Conservation (phyloP, 2,329 filamentous ascomycete genomes). For the Ceratocystis papillata region DNA sequence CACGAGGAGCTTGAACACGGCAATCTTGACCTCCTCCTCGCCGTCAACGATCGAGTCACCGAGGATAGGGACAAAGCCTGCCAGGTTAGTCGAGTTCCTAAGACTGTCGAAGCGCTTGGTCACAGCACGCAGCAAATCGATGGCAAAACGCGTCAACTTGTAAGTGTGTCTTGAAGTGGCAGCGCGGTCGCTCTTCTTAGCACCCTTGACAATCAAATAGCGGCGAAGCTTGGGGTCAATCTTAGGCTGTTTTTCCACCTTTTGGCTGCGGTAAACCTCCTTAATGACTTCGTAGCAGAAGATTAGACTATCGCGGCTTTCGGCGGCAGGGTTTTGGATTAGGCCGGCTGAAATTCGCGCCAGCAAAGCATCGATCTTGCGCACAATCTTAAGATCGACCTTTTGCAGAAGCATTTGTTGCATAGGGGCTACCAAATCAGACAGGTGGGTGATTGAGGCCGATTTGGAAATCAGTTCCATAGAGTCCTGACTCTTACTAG, state of each 20-base stretch:
- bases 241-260: slow-evolving; percentile 41
- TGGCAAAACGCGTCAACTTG: slow-evolving; percentile 77
- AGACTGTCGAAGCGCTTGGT: slow-evolving; percentile 75
- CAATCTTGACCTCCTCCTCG: slow-evolving; percentile 87
- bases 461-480: slow-evolving; percentile 86
- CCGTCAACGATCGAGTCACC: slow-evolving; percentile 74
- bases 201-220: slow-evolving; percentile 71
- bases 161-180: slow-evolving; percentile 68
- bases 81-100: slow-evolving; percentile 65
- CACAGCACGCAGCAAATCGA: slow-evolving; percentile 78
- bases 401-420: slow-evolving; percentile 71
- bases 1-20: slow-evolving; percentile 73
- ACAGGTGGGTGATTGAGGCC: slow-evolving; percentile 62
- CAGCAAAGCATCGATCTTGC: slow-evolving; percentile 83
- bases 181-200: slow-evolving; percentile 62
- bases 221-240: slow-evolving; percentile 54
- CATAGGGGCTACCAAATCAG: slow-evolving; percentile 66
- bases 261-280: slow-evolving; percentile 61
- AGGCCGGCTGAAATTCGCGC: slow-evolving; percentile 73
- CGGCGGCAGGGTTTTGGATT: slow-evolving; percentile 66
- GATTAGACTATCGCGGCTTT: slow-evolving; percentile 70
- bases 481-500: slow-evolving; percentile 94
- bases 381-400: slow-evolving; percentile 68
- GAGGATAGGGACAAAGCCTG: slow-evolving; percentile 77
- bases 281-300: slow-evolving; percentile 95